Evolutionary conservation across 495 filamentous ascomycete species (phyloP).

Genomic region (Trichoderma asperelloides): DNA sequence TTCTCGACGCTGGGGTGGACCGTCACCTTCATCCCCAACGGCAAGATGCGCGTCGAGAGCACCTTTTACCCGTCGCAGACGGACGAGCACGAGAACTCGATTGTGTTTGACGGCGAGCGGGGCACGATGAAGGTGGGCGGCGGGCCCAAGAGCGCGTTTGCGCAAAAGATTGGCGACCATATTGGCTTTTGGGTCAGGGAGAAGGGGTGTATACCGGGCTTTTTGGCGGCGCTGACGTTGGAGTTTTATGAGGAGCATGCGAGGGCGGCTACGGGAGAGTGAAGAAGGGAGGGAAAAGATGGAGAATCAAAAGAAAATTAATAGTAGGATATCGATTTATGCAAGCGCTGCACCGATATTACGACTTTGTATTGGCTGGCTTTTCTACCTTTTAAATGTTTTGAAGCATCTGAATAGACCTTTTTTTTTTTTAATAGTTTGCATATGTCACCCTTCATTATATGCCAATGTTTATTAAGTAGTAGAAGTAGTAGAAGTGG

Average conservation of each 20-base stretch:
- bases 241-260: constrained; percentile 81
- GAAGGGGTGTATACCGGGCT: constrained; percentile 82
- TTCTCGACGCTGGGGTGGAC: constrained; percentile 84
- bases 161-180: constrained; percentile 67
- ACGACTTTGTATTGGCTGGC: not conserved
- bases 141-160: constrained; percentile 78
- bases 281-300: not conserved
- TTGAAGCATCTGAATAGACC: not conserved
- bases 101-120: constrained; percentile 93
- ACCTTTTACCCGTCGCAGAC: constrained; percentile 62
- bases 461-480: not conserved
- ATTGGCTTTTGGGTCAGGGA: constrained; percentile 93
- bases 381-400: not conserved
- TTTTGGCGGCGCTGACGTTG: constrained; percentile 78
- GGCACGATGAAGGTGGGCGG: constrained; percentile 96
- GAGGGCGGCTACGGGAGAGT: constrained; percentile 15
- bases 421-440: too few relatives aligned
- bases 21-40: constrained; percentile 85
- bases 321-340: not conserved
- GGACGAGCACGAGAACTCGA: constrained; percentile 74
- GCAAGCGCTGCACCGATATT: not conserved
- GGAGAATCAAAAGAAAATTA: not conserved
- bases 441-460: not conserved
- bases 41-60: constrained; percentile 76
- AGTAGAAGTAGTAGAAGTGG: too few relatives aligned